phyloP scores from a whole-genome alignment of 1,139 yeast species.

The Geotrichum aggregatum region DNA sequence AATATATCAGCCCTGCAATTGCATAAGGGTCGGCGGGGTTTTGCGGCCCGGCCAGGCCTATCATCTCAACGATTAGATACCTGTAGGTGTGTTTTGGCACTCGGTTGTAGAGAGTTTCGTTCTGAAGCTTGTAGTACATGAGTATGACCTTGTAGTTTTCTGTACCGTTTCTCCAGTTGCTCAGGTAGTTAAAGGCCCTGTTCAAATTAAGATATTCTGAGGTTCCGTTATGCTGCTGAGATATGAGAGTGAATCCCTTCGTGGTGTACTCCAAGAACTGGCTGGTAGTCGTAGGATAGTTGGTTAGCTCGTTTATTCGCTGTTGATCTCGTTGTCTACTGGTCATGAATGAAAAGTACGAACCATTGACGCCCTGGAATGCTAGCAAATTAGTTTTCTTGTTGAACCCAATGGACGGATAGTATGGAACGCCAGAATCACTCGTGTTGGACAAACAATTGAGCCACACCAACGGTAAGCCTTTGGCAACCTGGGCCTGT shows the following conservation, averaged over 20 bases:
- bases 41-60: not conserved
- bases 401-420: conserved; percentile 8
- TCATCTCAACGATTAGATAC: not conserved
- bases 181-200: not conserved
- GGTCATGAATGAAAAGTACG: conserved; percentile 3
- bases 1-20: not conserved
- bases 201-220: not conserved
- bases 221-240: conserved; percentile 3
- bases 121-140: not conserved
- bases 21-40: not conserved
- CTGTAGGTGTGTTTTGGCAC: conserved; percentile 3
- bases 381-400: not conserved
- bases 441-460: not conserved
- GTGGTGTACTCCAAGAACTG: not conserved
- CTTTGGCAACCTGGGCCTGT: not conserved
- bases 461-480: not conserved
- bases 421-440: too few relatives aligned
- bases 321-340: conserved; percentile 4
- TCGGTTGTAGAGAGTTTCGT: not conserved
- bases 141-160: not conserved
- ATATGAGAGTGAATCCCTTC: not conserved
- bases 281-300: not conserved
- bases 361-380: conserved; percentile 1
- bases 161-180: not conserved
- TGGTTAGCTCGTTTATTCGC: not conserved